These are phyloP conservation scores for Iberis amara DNA, from an alignment of 441 rosid species.

Conservation along the genomic window DNA sequence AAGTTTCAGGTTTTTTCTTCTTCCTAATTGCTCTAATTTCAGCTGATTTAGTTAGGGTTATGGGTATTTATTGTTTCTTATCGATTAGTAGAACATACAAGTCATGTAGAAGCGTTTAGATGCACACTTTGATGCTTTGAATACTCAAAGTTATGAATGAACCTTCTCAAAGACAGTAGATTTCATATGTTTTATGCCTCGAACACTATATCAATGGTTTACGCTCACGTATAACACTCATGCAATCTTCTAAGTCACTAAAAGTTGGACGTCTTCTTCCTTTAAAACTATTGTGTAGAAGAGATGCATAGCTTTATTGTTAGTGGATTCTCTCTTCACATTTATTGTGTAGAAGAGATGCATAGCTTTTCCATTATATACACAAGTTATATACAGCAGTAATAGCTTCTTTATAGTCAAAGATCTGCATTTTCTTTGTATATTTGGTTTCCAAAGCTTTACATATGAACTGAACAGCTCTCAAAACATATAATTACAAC, in stretches of 20 bases:
- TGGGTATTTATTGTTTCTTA: too few species aligned
- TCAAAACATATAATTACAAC: too few species aligned
- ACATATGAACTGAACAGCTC: conserved; percentile 19
- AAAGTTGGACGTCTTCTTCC: background rate
- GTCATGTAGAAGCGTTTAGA: conserved; percentile 1
- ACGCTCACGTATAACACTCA: conserved; percentile 7
- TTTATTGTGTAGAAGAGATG: conserved; percentile 13
- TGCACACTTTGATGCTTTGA: background rate
- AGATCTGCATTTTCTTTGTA: conserved; percentile 13
- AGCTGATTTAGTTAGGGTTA: too few species aligned
- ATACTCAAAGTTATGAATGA: background rate
- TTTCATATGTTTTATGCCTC: conserved; percentile 1
- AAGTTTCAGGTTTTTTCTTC: too few species aligned
- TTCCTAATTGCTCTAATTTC: too few species aligned
- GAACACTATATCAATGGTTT: background rate
- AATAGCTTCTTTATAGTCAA: conserved; percentile 13
- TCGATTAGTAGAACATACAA: conserved; percentile 16
- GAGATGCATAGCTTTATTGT: background rate
- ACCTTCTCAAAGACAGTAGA: conserved; percentile 6
- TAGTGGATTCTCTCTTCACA: background rate
- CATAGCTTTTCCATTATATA: conserved; percentile 15
- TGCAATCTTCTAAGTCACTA: background rate
- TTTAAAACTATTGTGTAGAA: conserved; percentile 19
- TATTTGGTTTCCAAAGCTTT: conserved; percentile 7
- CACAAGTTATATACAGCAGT: background rate